A percentile compares a stretch with the other conserved stretches of the same genome.
These are phyloP conservation scores for Saturnispora quitensis DNA, from an alignment of 805 yeast species.

Conservation along the genomic window DNA sequence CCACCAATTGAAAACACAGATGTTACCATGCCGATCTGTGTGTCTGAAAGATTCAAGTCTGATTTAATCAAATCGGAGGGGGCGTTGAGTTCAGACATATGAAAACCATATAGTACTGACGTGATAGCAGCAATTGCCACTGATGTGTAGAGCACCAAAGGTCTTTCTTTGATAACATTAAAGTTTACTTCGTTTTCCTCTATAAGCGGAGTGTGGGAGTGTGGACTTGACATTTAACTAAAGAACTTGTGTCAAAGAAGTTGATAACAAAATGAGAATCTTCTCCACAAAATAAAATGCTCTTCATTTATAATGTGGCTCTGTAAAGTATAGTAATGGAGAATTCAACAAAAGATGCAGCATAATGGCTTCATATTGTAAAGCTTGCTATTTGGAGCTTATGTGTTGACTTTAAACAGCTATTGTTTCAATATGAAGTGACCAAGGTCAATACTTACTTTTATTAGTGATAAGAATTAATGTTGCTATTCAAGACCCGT, in stretches of 20 bases:
- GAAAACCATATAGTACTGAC: constrained; percentile 86
- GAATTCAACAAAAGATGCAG: no score
- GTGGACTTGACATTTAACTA: constrained; percentile 2
- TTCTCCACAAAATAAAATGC: neutral
- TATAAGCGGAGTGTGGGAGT: constrained; percentile 4
- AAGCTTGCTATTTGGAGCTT: no score
- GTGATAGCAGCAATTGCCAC: constrained; percentile 62
- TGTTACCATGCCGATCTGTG: constrained; percentile 63
- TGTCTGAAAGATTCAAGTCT: constrained; percentile 23
- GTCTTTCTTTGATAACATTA: neutral
- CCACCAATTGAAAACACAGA: constrained; percentile 84
- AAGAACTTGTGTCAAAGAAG: neutral
- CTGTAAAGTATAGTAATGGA: no score
- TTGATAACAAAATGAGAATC: neutral
- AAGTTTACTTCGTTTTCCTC: neutral
- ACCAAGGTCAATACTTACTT: no score
- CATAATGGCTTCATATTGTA: no score
- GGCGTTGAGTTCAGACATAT: constrained; percentile 90
- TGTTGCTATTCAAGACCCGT: no score
- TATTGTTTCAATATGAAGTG: no score
- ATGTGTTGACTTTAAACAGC: no score
- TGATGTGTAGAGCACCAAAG: constrained; percentile 16
- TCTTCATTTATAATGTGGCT: neutral
- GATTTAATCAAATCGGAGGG: constrained; percentile 53
- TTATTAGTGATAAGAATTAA: no score